Base-by-base conservation (phyloP, 2,329 filamentous ascomycete species). In the Phyllosticta paracitricarpa region DNA sequence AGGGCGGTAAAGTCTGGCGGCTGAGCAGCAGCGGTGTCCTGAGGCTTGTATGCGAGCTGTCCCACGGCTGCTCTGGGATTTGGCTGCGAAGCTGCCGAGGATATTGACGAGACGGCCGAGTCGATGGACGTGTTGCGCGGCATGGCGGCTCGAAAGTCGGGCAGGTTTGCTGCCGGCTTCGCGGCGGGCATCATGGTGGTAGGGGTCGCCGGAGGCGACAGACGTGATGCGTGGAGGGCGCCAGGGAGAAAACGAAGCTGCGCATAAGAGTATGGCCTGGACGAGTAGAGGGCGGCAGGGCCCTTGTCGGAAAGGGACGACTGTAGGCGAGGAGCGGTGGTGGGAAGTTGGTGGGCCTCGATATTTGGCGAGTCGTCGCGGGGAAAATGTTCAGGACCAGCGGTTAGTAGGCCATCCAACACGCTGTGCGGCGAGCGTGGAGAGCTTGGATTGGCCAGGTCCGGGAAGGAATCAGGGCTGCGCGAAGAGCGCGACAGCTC, bases 101-200 rank as follows among this genome's bases (percentile, higher is more conserved):
- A 79, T 62, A 78, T 68, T 5, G 78, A 78, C 12, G 93, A 96
- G 55, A 95, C 88, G n/a, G 89, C 89, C 10, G 92, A 97, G 73
- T 97, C 93, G 69, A 96, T 93, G 10, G 93, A 97, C 3, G 89
- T 89, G 61, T 89, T 96, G 68, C 92, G 85, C 61, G 87, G 84
- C 67, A 79, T 61, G 26, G 60, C 60, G 40, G 70, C 35, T 62
- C 68, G 33, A 66, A 68, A 30, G 66, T 72, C 61, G 65, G 69
- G 70, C 54, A 72, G 69, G 64, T 67, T 69, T 56, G 54, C 51
- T 56, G 54, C 48, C 28, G 74, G 67, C 54, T 71, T 70, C 58
- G 72, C 72, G 7, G 68, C 67, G 17, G 73, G 66, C 62, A 70
- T 70, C 71, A 75, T 74, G 65, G 68, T 69, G 63, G 63, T 59